Evolutionary conservation across 2,329 filamentous ascomycete genomes (phyloP).

Genomic region (Leptographium wingfieldii): DNA sequence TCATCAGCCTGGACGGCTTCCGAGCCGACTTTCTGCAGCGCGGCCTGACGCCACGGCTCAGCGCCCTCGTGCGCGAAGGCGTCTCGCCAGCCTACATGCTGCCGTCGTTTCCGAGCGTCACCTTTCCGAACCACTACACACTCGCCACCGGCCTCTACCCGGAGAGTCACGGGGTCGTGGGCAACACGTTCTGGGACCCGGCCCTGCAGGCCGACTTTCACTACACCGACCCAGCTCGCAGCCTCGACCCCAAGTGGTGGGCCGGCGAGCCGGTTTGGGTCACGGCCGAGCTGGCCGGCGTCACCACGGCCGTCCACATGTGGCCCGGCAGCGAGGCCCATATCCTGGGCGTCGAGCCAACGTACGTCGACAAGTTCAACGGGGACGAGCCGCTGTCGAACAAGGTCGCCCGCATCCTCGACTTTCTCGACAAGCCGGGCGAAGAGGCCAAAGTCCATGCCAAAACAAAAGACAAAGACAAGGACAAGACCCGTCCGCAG

Average conservation of each 20-base stretch:
- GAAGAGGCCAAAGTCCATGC: constrained; percentile 28
- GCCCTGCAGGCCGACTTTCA: constrained; percentile 66
- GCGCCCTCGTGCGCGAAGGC: constrained; percentile 65
- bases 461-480: too few relatives aligned
- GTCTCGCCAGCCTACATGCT: constrained; percentile 87
- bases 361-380: constrained; percentile 76
- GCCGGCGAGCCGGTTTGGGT: constrained; percentile 87
- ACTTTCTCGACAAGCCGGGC: constrained; percentile 75
- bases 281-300: constrained; percentile 71
- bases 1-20: constrained; percentile 92
- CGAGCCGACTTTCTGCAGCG: constrained; percentile 84
- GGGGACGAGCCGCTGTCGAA: constrained; percentile 57
- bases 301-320: constrained; percentile 84
- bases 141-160: constrained; percentile 86
- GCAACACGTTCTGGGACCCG: constrained; percentile 92
- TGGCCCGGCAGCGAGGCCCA: constrained; percentile 95
- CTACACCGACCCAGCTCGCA: constrained; percentile 65
- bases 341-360: constrained; percentile 61
- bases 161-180: constrained; percentile 83
- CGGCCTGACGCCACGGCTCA: constrained; percentile 70
- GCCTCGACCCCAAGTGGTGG: constrained; percentile 88
- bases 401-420: constrained; percentile 70
- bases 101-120: constrained; percentile 90
- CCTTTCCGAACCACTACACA: constrained; percentile 94
- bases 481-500: constrained; percentile 47